Percentiles rank a stretch among this genome's conserved stretches.
phyloP scores from a whole-genome alignment of 2,329 filamentous ascomycete genomes.

The Claviceps africana region DNA sequence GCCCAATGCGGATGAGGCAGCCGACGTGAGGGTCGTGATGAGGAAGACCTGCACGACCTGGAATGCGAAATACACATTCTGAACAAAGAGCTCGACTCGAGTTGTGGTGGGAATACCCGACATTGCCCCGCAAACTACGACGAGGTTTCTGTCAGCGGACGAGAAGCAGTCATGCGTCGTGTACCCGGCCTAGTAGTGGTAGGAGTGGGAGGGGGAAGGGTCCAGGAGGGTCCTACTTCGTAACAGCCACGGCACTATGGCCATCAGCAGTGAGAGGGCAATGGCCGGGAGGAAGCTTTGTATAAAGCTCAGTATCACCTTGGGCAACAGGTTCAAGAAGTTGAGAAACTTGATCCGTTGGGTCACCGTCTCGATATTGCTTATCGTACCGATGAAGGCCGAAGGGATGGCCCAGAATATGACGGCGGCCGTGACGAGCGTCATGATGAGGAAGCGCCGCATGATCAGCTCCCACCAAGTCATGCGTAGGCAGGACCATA shows the following conservation, averaged over 20 bases:
- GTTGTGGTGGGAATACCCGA: constrained; percentile 69
- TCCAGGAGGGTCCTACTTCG: constrained; percentile 30
- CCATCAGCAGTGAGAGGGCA: constrained; percentile 69
- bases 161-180: background rate
- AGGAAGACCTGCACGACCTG: constrained; percentile 88
- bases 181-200: background rate
- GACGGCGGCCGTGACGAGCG: constrained; percentile 63
- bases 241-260: constrained; percentile 70
- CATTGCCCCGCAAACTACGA: constrained; percentile 55
- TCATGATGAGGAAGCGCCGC: constrained; percentile 52
- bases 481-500: constrained; percentile 76
- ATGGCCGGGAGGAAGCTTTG: constrained; percentile 74
- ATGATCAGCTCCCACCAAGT: constrained; percentile 76
- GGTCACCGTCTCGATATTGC: constrained; percentile 62
- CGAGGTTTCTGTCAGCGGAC: constrained; percentile 6
- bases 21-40: constrained; percentile 68
- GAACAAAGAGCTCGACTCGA: constrained; percentile 73
- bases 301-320: constrained; percentile 62
- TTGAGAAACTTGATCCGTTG: constrained; percentile 53
- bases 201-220: background rate
- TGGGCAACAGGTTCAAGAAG: constrained; percentile 60
- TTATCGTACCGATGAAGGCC: constrained; percentile 69
- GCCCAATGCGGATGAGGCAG: constrained; percentile 56
- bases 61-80: constrained; percentile 84
- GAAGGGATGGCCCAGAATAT: constrained; percentile 75